Percentiles rank a stretch among this genome's conserved stretches.
Evolutionary conservation across 1,284 basidiomycete genomes (phyloP).

Genomic region (Ustanciosporium gigantosporum): DNA sequence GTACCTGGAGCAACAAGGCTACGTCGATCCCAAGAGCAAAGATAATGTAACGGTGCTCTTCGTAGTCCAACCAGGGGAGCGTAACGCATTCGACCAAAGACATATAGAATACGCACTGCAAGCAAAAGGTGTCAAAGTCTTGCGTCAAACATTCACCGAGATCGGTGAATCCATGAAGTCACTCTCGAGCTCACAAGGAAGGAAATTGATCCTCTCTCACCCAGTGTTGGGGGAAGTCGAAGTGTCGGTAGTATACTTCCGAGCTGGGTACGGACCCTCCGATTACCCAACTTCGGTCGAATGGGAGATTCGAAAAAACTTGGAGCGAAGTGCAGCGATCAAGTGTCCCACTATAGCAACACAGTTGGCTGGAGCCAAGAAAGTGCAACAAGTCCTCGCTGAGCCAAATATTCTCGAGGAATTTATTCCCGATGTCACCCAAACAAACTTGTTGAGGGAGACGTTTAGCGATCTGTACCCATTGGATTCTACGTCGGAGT

Average conservation of each 20-base stretch:
- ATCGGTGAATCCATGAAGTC: too few relatives aligned
- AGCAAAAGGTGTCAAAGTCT: constrained; percentile 61
- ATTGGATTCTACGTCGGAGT: constrained; percentile 62
- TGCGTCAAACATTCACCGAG: constrained; percentile 43
- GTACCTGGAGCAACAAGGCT: constrained; percentile 65
- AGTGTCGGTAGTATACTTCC: constrained; percentile 83
- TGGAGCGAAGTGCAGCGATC: constrained; percentile 82
- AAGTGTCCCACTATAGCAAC: constrained; percentile 90
- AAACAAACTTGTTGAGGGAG: constrained; percentile 12
- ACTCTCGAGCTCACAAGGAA: too few relatives aligned
- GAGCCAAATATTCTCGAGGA: constrained; percentile 74
- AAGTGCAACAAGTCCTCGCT: constrained; percentile 87
- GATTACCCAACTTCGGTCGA: constrained; percentile 73
- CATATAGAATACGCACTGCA: constrained; percentile 85
- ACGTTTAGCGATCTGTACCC: constrained; percentile 53
- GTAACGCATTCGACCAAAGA: constrained; percentile 95
- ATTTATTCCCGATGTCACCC: constrained; percentile 63
- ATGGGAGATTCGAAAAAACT: constrained; percentile 74
- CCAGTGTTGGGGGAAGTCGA: constrained; percentile 63
- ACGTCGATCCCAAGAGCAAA: not conserved
- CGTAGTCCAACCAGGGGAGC: constrained; percentile 83
- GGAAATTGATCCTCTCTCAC: constrained; percentile 8
- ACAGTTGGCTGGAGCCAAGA: constrained; percentile 93
- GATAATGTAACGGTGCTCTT: constrained; percentile 70
- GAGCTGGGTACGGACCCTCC: constrained; percentile 81